A percentile compares a stretch with the other conserved stretches of the same genome.
phyloP scores from a whole-genome alignment of 192 early-diverging fungal species.

The Cladochytrium replicatum region DNA sequence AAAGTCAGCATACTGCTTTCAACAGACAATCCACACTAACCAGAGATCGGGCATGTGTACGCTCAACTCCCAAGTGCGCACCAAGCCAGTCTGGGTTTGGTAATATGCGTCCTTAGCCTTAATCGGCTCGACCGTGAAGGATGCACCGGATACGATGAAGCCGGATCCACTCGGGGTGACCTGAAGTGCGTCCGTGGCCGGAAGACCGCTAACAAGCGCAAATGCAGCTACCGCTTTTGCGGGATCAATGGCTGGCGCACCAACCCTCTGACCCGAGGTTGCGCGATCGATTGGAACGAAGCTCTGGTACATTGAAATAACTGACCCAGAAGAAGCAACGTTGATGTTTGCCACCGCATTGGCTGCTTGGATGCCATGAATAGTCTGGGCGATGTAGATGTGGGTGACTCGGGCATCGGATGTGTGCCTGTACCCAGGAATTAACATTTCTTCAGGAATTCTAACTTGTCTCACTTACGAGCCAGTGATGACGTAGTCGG shows the following conservation, averaged over 20 bases:
- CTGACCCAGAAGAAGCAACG: background rate
- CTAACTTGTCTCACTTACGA: no score
- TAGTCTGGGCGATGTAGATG: constrained; percentile 54
- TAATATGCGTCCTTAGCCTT: no score
- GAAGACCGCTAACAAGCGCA: constrained; percentile 1
- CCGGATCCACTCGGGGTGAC: background rate
- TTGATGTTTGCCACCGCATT: background rate
- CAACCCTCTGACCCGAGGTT: no score
- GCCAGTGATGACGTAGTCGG: no score
- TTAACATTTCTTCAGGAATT: no score
- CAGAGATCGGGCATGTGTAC: constrained; percentile 1
- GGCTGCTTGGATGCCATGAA: constrained; percentile 5
- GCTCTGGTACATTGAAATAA: constrained; percentile 5
- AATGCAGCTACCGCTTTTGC: constrained; percentile 1
- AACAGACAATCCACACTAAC: no score
- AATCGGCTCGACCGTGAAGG: no score
- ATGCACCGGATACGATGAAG: no score
- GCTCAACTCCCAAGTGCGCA: constrained; percentile 6
- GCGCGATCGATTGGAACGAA: no score
- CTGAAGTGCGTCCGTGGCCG: background rate
- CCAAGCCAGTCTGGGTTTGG: background rate
- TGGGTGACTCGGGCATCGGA: no score
- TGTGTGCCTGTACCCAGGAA: background rate
- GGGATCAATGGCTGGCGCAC: no score
- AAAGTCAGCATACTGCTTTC: no score